Conservation (phyloP, 2,329 filamentous ascomycete species). For the Cladosporium sp. region DNA sequence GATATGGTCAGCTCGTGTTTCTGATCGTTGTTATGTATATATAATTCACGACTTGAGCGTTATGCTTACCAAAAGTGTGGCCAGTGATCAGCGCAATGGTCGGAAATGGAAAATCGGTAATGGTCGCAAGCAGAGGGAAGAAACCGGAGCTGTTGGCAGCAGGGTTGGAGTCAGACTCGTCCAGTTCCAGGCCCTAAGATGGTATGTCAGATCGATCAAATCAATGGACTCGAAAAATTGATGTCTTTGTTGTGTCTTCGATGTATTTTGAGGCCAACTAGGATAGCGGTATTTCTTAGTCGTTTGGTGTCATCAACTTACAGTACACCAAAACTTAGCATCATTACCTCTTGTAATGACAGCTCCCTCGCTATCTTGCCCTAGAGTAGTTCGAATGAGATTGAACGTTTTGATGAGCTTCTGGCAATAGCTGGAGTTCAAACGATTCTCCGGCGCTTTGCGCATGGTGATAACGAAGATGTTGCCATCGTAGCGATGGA, state of each 20-base stretch:
- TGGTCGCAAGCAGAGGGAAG: constrained; percentile 40
- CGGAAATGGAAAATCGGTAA: constrained; percentile 44
- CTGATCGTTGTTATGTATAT: neutral
- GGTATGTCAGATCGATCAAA: neutral
- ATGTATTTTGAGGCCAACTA: too few relatives aligned
- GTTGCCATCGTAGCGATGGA: constrained; percentile 49
- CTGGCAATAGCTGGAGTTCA: constrained; percentile 54
- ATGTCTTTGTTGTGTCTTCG: too few relatives aligned
- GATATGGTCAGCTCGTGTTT: neutral
- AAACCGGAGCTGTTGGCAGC: constrained; percentile 41
- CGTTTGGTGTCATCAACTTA: constrained; percentile 17
- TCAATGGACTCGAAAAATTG: neutral
- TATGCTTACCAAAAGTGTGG: constrained; percentile 46
- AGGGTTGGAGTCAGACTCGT: constrained; percentile 39
- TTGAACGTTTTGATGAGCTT: constrained; percentile 56
- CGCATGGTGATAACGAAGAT: constrained; percentile 58
- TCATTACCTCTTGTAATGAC: constrained; percentile 57
- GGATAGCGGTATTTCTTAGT: too few relatives aligned
- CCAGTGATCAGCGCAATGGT: constrained; percentile 53
- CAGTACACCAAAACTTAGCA: constrained; percentile 55
- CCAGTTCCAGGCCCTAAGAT: constrained; percentile 38
- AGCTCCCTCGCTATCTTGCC: constrained; percentile 52
- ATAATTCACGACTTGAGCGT: neutral
- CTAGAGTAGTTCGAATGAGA: constrained; percentile 50
- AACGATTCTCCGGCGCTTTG: constrained; percentile 57